phyloP scores from a whole-genome alignment of 768 basidiomycete species.

The Leccinum truebloodii region DNA sequence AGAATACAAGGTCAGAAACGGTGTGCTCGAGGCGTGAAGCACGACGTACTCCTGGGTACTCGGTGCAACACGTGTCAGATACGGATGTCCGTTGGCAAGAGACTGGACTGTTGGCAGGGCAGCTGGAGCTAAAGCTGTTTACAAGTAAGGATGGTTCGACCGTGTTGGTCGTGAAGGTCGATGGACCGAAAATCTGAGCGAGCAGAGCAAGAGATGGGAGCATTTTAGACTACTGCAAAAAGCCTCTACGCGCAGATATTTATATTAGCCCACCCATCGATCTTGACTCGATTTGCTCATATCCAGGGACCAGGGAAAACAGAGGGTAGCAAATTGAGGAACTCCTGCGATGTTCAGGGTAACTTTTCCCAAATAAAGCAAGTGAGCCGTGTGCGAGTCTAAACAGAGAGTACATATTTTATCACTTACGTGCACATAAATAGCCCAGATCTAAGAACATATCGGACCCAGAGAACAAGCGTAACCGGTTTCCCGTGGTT shows the following conservation, averaged over 20 bases:
- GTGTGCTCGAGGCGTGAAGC: background rate
- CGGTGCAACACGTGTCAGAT: constrained; percentile 63
- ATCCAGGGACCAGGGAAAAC: background rate
- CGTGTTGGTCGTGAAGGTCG: constrained; percentile 22
- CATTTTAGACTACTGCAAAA: constrained; percentile 12
- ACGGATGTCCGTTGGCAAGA: constrained; percentile 57
- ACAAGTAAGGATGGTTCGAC: constrained; percentile 30
- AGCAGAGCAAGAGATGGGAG: constrained; percentile 21
- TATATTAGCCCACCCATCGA: background rate
- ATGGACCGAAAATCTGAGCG: constrained; percentile 21
- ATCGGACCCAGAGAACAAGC: background rate
- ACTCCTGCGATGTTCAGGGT: background rate
- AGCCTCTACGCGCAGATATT: constrained; percentile 3
- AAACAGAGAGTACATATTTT: too few species aligned
- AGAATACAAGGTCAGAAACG: background rate
- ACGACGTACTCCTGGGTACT: constrained; percentile 59
- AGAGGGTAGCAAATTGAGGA: background rate
- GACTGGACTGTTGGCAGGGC: constrained; percentile 45
- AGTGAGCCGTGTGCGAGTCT: too few species aligned
- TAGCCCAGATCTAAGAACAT: background rate
- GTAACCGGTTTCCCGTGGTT: background rate
- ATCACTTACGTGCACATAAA: background rate
- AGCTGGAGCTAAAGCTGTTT: constrained; percentile 47
- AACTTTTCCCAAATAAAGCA: background rate
- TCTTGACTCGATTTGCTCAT: background rate